A percentile compares a stretch with the other conserved stretches of the same genome.
These are phyloP conservation scores for Cardamine resedifolia DNA, from an alignment of 345 rosid genomes.

Conservation along the genomic window DNA sequence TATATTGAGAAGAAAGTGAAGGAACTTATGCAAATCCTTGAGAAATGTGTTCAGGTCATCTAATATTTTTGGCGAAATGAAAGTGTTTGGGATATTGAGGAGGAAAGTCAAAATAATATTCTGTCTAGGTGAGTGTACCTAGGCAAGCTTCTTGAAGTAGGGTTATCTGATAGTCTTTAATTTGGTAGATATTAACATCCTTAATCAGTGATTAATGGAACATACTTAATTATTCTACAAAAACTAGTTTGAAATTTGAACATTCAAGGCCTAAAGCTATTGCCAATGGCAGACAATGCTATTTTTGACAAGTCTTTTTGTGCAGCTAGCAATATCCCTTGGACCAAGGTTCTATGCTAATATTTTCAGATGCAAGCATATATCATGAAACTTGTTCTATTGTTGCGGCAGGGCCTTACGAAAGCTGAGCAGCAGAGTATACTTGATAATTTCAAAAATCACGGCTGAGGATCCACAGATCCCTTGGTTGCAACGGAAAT, in stretches of 20 bases:
- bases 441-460: constrained; percentile 82
- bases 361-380: constrained; percentile 92
- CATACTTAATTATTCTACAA: too few relatives aligned
- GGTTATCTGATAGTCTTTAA: not conserved
- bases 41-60: constrained; percentile 85
- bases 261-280: constrained; percentile 1
- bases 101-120: constrained; percentile 83
- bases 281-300: not conserved
- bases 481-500: constrained; percentile 38
- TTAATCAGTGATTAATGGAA: too few relatives aligned
- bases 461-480: constrained; percentile 53
- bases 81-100: constrained; percentile 94
- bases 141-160: not conserved
- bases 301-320: constrained; percentile 1
- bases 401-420: constrained; percentile 60
- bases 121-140: constrained; percentile 69
- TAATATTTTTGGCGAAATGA: too few relatives aligned
- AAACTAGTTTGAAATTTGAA: too few relatives aligned
- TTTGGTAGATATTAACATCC: not conserved
- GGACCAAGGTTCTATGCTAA: constrained; percentile 85
- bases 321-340: constrained; percentile 92
- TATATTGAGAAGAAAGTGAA: constrained; percentile 88
- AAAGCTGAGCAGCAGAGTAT: constrained; percentile 80
- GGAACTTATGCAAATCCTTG: constrained; percentile 88
- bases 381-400: too few relatives aligned